Evolutionary conservation across 2,329 filamentous ascomycete genomes (phyloP).

Genomic region (Ophiognomonia clavigignenti-juglandacearum): DNA sequence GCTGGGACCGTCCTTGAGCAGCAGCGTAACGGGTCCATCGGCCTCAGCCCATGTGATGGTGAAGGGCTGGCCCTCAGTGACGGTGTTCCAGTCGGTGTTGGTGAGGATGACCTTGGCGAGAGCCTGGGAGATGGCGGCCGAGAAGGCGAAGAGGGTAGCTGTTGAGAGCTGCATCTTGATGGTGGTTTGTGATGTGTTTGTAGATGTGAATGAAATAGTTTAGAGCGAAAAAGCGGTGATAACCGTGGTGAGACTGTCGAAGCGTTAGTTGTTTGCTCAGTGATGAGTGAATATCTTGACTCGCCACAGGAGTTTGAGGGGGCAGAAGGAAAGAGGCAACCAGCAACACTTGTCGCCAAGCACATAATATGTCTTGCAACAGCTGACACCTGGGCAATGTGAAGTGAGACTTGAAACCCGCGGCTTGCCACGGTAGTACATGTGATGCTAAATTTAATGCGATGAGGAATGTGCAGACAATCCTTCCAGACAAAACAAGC

Average conservation of each 20-base stretch:
- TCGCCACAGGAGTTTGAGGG: too few relatives aligned
- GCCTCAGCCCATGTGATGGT: constrained; percentile 38
- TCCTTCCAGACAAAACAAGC: too few relatives aligned
- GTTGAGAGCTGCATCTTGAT: constrained; percentile 41
- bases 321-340: too few relatives aligned
- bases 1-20: constrained; percentile 33
- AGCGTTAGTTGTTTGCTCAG: background rate
- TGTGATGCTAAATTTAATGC: too few relatives aligned
- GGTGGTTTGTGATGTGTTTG: constrained; percentile 4
- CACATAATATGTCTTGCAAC: too few relatives aligned
- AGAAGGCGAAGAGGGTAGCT: constrained; percentile 28
- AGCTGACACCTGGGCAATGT: too few relatives aligned
- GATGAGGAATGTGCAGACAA: too few relatives aligned
- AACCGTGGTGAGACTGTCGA: background rate
- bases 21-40: constrained; percentile 36
- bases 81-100: constrained; percentile 25
- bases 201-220: background rate
- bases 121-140: constrained; percentile 27
- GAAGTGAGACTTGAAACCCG: too few relatives aligned
- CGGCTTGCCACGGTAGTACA: too few relatives aligned
- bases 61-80: constrained; percentile 36
- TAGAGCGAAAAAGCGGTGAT: background rate
- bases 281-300: too few relatives aligned
- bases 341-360: too few relatives aligned
- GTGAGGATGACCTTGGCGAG: constrained; percentile 23